phyloP scores from a whole-genome alignment of 2,329 filamentous ascomycete genomes.

The Alternaria gansuensis region DNA sequence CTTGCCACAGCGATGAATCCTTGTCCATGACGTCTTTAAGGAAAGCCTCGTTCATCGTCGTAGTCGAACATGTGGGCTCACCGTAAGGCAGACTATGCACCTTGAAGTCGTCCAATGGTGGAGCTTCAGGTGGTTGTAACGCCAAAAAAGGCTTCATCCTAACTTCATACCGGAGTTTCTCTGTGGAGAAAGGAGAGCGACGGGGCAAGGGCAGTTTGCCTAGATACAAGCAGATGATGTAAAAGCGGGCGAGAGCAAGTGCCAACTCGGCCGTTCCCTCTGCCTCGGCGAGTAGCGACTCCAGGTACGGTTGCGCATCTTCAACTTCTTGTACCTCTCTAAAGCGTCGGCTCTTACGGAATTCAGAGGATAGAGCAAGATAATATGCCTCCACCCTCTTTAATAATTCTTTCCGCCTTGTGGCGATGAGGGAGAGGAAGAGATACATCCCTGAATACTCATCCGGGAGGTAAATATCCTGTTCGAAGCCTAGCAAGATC shows the following conservation, averaged over 20 bases:
- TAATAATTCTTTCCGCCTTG: constrained; percentile 36
- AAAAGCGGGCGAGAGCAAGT: constrained; percentile 62
- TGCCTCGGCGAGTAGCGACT: constrained; percentile 40
- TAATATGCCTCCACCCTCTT: constrained; percentile 30
- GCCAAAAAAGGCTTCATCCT: constrained; percentile 84
- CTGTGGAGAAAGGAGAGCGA: constrained; percentile 70
- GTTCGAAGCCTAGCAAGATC: constrained; percentile 91
- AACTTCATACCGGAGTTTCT: constrained; percentile 77
- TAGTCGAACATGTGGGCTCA: constrained; percentile 8
- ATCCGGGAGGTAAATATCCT: constrained; percentile 85
- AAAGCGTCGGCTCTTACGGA: constrained; percentile 8
- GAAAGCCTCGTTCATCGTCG: constrained; percentile 7
- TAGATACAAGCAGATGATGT: constrained; percentile 70
- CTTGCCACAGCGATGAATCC: constrained; percentile 32
- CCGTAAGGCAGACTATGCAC: constrained; percentile 46
- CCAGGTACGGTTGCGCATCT: constrained; percentile 28
- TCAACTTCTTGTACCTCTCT: constrained; percentile 27
- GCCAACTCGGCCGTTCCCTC: constrained; percentile 41
- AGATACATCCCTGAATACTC: constrained; percentile 91
- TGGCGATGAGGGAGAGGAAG: constrained; percentile 52
- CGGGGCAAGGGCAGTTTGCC: constrained; percentile 59
- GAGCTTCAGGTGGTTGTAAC: constrained; percentile 73
- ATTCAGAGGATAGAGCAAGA: constrained; percentile 6
- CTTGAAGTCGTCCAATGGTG: constrained; percentile 70
- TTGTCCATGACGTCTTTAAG: constrained; percentile 25